These are phyloP conservation scores for Penicillium sp. DNA, from an alignment of 2,329 filamentous ascomycete species.

Conservation along the genomic window DNA sequence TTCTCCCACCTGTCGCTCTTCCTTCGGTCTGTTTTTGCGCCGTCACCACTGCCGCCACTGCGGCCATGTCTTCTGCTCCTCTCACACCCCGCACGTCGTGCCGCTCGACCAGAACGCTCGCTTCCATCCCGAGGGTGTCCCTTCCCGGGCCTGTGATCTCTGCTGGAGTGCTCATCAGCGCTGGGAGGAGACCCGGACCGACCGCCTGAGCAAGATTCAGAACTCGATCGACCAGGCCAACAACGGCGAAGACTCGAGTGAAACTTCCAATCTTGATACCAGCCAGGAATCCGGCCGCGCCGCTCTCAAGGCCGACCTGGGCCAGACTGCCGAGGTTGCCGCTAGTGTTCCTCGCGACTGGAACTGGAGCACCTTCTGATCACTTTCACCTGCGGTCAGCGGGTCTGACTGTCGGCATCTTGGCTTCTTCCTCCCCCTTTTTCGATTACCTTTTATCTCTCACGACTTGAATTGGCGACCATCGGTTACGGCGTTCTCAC, in stretches of 20 bases:
- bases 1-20: constrained; percentile 56
- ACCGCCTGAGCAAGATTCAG: constrained; percentile 54
- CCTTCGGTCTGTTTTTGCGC: constrained; percentile 61
- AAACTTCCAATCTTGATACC: constrained; percentile 20
- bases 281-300: constrained; percentile 23
- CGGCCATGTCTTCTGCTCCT: constrained; percentile 63
- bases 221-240: constrained; percentile 32
- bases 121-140: constrained; percentile 59
- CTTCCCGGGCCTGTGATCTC: constrained; percentile 59
- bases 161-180: constrained; percentile 59
- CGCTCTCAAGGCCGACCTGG: constrained; percentile 19
- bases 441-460: constrained; percentile 1
- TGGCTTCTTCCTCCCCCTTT: constrained; percentile 5
- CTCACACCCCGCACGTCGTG: constrained; percentile 56
- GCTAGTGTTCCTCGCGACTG: constrained; percentile 59
- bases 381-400: constrained; percentile 9
- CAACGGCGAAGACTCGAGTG: constrained; percentile 21
- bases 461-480: constrained; percentile 12
- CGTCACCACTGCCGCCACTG: constrained; percentile 67
- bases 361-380: constrained; percentile 63
- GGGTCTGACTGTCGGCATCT: constrained; percentile 14
- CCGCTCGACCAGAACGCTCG: constrained; percentile 63
- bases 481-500: constrained; percentile 14
- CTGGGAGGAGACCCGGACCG: constrained; percentile 52
- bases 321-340: constrained; percentile 45